A percentile compares a stretch with the other conserved stretches of the same genome.
Evolutionary conservation across 2,329 filamentous ascomycete genomes (phyloP).

Genomic region (Thelonectria discophora): DNA sequence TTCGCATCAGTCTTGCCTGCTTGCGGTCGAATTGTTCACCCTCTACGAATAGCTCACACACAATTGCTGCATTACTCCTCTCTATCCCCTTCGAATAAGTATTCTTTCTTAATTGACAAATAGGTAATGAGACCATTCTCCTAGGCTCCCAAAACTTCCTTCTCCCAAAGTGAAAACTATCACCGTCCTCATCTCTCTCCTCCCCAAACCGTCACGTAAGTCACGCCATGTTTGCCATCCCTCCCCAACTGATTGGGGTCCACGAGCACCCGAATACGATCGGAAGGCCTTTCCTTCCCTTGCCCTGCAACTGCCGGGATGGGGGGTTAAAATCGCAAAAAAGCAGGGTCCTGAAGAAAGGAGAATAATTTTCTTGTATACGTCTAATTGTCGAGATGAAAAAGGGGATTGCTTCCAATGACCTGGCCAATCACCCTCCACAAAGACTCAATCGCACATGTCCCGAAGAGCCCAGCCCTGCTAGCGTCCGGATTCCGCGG

Average conservation of each 20-base stretch:
- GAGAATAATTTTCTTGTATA: not conserved
- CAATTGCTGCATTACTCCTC: no score
- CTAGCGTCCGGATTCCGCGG: slow-evolving; percentile 12
- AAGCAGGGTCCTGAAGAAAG: not conserved
- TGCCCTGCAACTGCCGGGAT: slow-evolving; percentile 12
- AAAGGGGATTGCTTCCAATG: slow-evolving; percentile 13
- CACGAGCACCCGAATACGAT: slow-evolving; percentile 18
- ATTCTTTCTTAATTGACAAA: no score
- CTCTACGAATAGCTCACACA: no score
- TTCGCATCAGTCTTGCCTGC: no score
- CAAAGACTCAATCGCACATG: slow-evolving; percentile 7
- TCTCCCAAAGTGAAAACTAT: no score
- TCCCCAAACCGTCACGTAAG: not conserved
- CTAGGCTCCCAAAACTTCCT: no score
- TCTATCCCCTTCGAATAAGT: no score
- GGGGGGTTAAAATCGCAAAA: not conserved
- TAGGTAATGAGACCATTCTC: no score
- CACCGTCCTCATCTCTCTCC: no score
- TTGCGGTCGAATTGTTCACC: no score
- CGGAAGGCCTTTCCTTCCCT: not conserved
- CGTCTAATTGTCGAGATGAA: not conserved
- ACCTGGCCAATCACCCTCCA: not conserved
- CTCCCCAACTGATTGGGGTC: slow-evolving; percentile 13
- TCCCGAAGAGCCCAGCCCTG: slow-evolving; percentile 6
- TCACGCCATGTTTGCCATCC: slow-evolving; percentile 16